Base-by-base conservation (phyloP, 1,139 yeast species). In the Hyphopichia fennica region DNA sequence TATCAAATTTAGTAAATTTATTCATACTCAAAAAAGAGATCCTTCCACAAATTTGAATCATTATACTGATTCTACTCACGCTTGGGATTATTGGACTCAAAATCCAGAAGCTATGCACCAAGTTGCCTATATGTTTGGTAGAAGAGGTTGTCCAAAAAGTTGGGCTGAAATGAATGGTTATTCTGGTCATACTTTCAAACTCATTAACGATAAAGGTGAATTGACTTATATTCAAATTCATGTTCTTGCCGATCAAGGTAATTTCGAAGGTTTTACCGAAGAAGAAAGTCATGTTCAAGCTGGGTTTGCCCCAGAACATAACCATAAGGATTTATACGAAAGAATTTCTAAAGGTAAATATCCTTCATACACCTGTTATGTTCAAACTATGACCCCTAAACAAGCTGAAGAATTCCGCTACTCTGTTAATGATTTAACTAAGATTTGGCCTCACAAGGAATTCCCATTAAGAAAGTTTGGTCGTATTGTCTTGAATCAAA, bases 151-250 rank as follows among this genome's bases (percentile, higher is more conserved):
- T 36, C 91, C 91, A 19, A 75, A 77, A 31, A 69, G 79, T 15
- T 77, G 73, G 71, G 75, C 87, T 52, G 67, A 75, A 50, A 82
- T 84, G 88, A 74, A 84, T 63, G 87, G 88, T 44, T 84, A 81
- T 67, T 84, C 90, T 4, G 90, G 90, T 39, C 90, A 84, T 67
- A 78, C 90, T 36, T 84, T 76, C 69, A 84, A 84, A 68, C 81
- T 86, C 77, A 69, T 76, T 58, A 84, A 83, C 58, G 68, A 72
- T 44, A 75, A 82, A 52, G 87, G 85, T 43, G 80, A 81, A 41
- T 74, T 81, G 73, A 67, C 70, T 44, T 84, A 84, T 58, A 87
- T 83, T 38, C 89, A 84, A 61, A 77, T 84, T 51, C 90, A 84
- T 63, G 63, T 82, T 44, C 56, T 68, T 39, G 60, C 87, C 33